Evolutionary conservation across 306 rosid species (phyloP), one percentile per base, ranked within the genome.

Genomic region (Fragaria vesca): DNA sequence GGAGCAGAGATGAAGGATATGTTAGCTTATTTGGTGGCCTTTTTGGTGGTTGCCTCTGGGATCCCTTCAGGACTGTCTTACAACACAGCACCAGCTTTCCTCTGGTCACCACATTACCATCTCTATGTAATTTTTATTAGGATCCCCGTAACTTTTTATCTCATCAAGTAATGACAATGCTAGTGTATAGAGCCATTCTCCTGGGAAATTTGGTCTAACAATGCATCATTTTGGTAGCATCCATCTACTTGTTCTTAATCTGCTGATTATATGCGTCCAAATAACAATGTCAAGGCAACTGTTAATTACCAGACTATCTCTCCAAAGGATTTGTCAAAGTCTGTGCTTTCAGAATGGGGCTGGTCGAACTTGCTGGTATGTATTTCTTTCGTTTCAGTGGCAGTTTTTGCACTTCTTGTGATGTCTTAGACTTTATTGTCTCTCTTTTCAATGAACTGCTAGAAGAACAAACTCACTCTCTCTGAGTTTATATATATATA

Each of bases 291-390:
- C 45, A 85, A 85, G 84, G 86, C 85, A 71, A 76, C 85, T 38
- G 88, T 95, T 38, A 86, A 89, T 84, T 95, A 93, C 79, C 97
- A 91, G 82, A 85, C 86, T 69, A 55, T 95, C 80, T 89, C 97
- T 80, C 90, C 93, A 0, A 82, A 85, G 79, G 97, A 88, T 79
- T 84, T 95, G 43, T 96, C 90, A 11, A 89, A 85, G 72, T 93
- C 96, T 75, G 86, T 95, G 72, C 80, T 91, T 48, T 67, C 88
- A 40, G 87, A 89, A 81, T 93, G 91, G 2, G 97, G 97, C 82
- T 94, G 98, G 97, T 89, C 96, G 71, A 84, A 90, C 69, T 62
- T 89, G 71, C 78, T 92, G 97, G 99, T 95, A 90, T 38, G 51
- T 81, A 72, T 51, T 55, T 80, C 26, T 72, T 80, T 78, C 48